These are phyloP conservation scores for Apophysomyces variabilis DNA, from an alignment of 371 early-diverging fungal genomes.

Conservation along the genomic window DNA sequence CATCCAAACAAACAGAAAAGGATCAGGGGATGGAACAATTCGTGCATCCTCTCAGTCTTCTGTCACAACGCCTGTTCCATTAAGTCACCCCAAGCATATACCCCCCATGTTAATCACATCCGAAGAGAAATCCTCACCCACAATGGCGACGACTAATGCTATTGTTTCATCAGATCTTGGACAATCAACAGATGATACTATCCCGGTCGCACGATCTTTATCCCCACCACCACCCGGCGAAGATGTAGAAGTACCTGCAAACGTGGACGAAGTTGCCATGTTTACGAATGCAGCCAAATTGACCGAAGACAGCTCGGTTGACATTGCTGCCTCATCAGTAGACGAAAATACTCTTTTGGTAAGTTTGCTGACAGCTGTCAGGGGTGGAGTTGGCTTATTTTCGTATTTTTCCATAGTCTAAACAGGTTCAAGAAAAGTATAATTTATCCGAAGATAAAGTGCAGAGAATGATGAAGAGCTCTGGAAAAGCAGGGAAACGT, in stretches of 20 bases:
- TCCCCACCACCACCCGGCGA: constrained; percentile 23
- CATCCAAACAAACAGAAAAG: constrained; percentile 56
- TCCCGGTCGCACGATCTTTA: constrained; percentile 2
- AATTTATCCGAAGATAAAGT: constrained; percentile 66
- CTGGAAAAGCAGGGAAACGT: constrained; percentile 44
- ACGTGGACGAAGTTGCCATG: constrained; percentile 59
- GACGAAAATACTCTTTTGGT: constrained; percentile 20
- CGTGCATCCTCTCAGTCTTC: not conserved
- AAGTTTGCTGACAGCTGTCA: not conserved
- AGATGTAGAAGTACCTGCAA: constrained; percentile 36
- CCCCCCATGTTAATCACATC: constrained; percentile 9
- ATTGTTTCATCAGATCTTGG: not conserved
- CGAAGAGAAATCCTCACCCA: constrained; percentile 7
- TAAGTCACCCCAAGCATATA: constrained; percentile 12
- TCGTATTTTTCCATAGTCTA: constrained; percentile 35
- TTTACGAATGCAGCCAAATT: constrained; percentile 28
- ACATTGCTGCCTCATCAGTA: not conserved
- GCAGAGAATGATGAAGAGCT: constrained; percentile 57
- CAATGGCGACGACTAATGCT: constrained; percentile 1
- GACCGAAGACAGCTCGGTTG: constrained; percentile 3
- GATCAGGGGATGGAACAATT: constrained; percentile 76
- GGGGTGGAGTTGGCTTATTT: constrained; percentile 2
- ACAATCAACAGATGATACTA: not conserved
- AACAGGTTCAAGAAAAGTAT: constrained; percentile 64
- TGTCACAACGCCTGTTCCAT: constrained; percentile 11